Percentiles rank a stretch among this genome's conserved stretches.
These are phyloP conservation scores for Nakaseomyces glabratus DNA, from an alignment of 1,139 yeast species.

Conservation along the genomic window DNA sequence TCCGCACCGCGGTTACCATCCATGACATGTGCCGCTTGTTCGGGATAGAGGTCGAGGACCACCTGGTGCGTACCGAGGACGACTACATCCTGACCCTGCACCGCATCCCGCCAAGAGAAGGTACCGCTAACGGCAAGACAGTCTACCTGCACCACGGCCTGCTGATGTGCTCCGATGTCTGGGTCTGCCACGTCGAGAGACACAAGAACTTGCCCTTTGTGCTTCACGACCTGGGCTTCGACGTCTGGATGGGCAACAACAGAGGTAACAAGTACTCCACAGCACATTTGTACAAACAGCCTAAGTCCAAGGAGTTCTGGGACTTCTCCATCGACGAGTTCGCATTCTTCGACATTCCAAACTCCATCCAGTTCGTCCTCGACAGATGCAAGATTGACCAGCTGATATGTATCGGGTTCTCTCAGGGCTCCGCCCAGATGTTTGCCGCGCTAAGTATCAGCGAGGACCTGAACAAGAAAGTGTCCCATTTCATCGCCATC, in stretches of 20 bases:
- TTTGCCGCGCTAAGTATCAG: conserved; percentile 46
- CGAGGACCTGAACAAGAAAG: conserved; percentile 56
- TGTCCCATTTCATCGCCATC: conserved; percentile 65
- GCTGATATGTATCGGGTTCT: conserved; percentile 70
- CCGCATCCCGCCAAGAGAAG: conserved; percentile 38
- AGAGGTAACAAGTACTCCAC: conserved; percentile 82
- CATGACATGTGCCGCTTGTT: conserved; percentile 54
- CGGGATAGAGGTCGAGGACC: conserved; percentile 64
- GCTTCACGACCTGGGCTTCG: conserved; percentile 72
- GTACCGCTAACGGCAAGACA: conserved; percentile 35
- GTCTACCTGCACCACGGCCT: conserved; percentile 87
- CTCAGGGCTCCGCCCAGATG: conserved; percentile 89
- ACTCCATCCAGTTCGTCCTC: conserved; percentile 56
- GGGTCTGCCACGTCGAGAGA: conserved; percentile 67
- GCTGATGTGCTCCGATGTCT: conserved; percentile 81
- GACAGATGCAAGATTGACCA: conserved; percentile 35
- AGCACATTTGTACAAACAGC: conserved; percentile 36
- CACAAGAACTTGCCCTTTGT: conserved; percentile 63
- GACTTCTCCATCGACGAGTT: conserved; percentile 79
- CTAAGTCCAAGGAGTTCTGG: conserved; percentile 53
- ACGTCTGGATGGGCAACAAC: conserved; percentile 89
- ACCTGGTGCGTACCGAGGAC: conserved; percentile 42
- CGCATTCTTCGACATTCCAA: conserved; percentile 76
- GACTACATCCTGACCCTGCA: conserved; percentile 48
- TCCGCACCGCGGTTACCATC: conserved; percentile 42